These are phyloP conservation scores for Aspergillus arachidicola DNA, from an alignment of 2,329 filamentous ascomycete species.

Conservation along the genomic window DNA sequence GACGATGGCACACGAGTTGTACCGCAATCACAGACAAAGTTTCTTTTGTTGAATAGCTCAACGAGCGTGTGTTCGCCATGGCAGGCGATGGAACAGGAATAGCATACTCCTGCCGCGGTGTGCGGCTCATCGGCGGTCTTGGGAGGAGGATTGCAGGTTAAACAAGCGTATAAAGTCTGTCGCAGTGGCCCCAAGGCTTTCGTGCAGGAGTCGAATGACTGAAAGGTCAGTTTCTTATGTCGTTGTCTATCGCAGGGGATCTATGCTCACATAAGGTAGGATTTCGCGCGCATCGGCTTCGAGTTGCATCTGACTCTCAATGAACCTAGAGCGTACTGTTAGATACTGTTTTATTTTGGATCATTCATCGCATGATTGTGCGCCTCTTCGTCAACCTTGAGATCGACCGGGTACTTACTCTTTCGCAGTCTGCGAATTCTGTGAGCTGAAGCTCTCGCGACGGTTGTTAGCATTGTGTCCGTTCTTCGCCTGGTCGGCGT, in stretches of 20 bases:
- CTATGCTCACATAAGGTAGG: conserved; percentile 75
- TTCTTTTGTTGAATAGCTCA: conserved; percentile 92
- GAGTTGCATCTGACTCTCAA: conserved; percentile 83
- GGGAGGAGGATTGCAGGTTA: conserved; percentile 88
- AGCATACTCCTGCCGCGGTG: conserved; percentile 82
- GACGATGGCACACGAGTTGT: conserved; percentile 74
- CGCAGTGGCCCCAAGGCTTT: conserved; percentile 84
- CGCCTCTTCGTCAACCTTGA: too few relatives aligned
- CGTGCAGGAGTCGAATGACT: conserved; percentile 95
- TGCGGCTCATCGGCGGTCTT: conserved; percentile 63
- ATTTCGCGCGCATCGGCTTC: conserved; percentile 95
- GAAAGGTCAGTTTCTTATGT: conserved; percentile 18
- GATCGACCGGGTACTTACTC: conserved; percentile 53
- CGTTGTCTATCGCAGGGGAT: not conserved
- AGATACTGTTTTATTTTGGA: not conserved
- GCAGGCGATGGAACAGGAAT: conserved; percentile 94
- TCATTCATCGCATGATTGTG: not conserved
- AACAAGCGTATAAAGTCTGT: conserved; percentile 86
- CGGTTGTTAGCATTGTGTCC: conserved; percentile 24
- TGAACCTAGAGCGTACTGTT: conserved; percentile 63
- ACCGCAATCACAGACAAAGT: conserved; percentile 96
- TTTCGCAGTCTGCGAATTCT: conserved; percentile 71
- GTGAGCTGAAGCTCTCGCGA: conserved; percentile 49
- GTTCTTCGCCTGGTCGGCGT: conserved; percentile 14
- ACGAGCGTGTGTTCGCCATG: conserved; percentile 94